A percentile compares a stretch with the other conserved stretches of the same genome.
Conservation (phyloP, 2,329 filamentous ascomycete genomes). For the Ascosphaera aggregata region DNA sequence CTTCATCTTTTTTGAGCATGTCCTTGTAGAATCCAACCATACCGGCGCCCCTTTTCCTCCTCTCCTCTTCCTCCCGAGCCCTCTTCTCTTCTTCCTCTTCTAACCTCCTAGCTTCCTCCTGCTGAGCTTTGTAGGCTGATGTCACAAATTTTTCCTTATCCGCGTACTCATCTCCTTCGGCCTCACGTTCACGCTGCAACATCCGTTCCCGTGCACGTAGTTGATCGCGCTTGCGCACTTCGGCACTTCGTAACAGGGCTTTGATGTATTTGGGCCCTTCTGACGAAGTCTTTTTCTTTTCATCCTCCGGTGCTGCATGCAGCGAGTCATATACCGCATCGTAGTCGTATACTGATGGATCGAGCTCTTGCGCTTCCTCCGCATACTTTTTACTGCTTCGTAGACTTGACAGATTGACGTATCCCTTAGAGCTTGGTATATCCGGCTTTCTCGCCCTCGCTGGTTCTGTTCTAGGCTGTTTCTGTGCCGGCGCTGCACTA, state of each 20-base stretch:
- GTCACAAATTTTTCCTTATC: slow-evolving; percentile 47
- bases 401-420: slow-evolving; percentile 22
- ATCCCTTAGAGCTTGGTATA: slow-evolving; percentile 9
- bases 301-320: slow-evolving; percentile 15
- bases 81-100: slow-evolving; percentile 34
- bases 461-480: slow-evolving; percentile 6
- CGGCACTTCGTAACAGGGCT: slow-evolving; percentile 33
- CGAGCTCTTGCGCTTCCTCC: slow-evolving; percentile 19
- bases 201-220: slow-evolving; percentile 36
- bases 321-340: slow-evolving; percentile 25
- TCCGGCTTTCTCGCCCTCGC: slow-evolving; percentile 2
- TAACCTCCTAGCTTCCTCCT: slow-evolving; percentile 32
- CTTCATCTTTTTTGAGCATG: slow-evolving; percentile 34
- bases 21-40: slow-evolving; percentile 39
- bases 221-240: slow-evolving; percentile 39
- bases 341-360: slow-evolving; percentile 26
- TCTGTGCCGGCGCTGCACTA: slow-evolving; percentile 5
- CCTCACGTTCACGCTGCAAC: slow-evolving; percentile 36
- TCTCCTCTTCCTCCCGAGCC: slow-evolving; percentile 30
- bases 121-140: slow-evolving; percentile 38
- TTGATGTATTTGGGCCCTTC: slow-evolving; percentile 35
- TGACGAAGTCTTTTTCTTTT: slow-evolving; percentile 8
- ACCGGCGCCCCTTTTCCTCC: slow-evolving; percentile 23
- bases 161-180: slow-evolving; percentile 41
- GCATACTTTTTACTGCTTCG: slow-evolving; percentile 23